A percentile compares a stretch with the other conserved stretches of the same genome.
These are phyloP conservation scores for Trametes meyenii DNA, from an alignment of 768 basidiomycete species.

Conservation along the genomic window DNA sequence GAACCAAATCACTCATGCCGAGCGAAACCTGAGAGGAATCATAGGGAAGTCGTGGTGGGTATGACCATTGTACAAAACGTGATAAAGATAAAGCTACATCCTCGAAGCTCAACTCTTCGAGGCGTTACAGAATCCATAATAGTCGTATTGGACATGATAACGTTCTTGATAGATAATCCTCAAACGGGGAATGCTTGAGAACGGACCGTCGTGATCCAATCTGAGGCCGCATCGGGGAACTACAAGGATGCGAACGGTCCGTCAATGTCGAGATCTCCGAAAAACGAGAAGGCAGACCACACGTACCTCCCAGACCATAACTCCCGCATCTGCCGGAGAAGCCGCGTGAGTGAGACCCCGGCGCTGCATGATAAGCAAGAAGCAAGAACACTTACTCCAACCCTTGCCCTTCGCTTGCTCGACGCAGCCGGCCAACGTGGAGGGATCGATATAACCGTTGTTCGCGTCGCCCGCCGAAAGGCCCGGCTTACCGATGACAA, in stretches of 20 bases:
- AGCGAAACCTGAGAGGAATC: not conserved
- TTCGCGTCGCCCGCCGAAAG: constrained; percentile 39
- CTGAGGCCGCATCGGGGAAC: constrained; percentile 39
- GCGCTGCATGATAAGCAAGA: not conserved
- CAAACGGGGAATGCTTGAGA: constrained; percentile 33
- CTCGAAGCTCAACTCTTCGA: constrained; percentile 1
- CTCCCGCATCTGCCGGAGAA: constrained; percentile 35
- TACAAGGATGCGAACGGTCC: constrained; percentile 15
- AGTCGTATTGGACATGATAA: not conserved
- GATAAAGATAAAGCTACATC: not conserved
- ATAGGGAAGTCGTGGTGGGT: too few relatives aligned
- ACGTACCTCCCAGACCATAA: constrained; percentile 43
- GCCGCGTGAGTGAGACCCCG: constrained; percentile 1
- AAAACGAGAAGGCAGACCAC: not conserved
- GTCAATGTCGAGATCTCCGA: not conserved
- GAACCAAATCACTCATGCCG: not conserved
- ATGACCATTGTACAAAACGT: not conserved
- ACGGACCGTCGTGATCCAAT: constrained; percentile 42
- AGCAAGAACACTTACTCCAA: constrained; percentile 55
- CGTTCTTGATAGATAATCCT: too few relatives aligned
- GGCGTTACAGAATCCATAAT: not conserved
- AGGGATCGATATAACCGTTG: constrained; percentile 58
- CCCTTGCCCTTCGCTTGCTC: constrained; percentile 56
- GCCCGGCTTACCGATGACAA: constrained; percentile 79
- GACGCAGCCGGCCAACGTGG: constrained; percentile 60